Evolutionary conservation across 2,329 filamentous ascomycete genomes (phyloP), one percentile per base, ranked within the genome.

Genomic region (Emmonsia crescens): DNA sequence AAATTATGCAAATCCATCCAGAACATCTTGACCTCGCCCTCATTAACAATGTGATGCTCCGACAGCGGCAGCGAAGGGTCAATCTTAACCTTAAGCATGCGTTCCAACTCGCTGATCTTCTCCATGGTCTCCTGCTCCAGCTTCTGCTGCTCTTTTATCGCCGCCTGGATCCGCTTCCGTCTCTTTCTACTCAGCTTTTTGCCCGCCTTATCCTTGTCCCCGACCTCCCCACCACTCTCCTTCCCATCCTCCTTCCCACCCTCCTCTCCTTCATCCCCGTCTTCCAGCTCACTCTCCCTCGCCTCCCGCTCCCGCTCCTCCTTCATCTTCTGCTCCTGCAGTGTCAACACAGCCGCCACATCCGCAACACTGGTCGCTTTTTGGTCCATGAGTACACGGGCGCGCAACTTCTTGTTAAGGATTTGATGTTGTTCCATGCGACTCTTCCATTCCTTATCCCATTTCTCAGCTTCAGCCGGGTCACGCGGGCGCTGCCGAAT

Each of bases 351-450:
- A 24, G 81, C 80, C 0, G 83, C 83, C 29, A 85, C 70, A 68
- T 87, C 85, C 5, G 83, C 84, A 24, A 85, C 78, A 51, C 77
- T 79, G 61, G 84, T 86, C n/a, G 82, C 83, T 70, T 83, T 85
- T 70, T 87, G 84, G 68, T 87, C 77, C 83, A 86, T 85, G 52
- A 86, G 75, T 52, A 75, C 75, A 61, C 76, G 76, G n/a, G 79
- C 79, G 27, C 80, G 75, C 63, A 79, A 70, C 64, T 78, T 78
- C 71, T 82, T 79, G 64, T 77, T 69, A 67, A 79, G 73, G 49
- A 79, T 65, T 2, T 57, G 21, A 16, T n/a, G 19, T 62, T 74
- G 70, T 31, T 76, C 75, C 62, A 78, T 71, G 66, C 78, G 75
- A 66, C 74, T 68, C 62, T 67, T 66, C 67, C 70, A 72, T 62